Percentiles rank a stretch among this genome's conserved stretches.
These are phyloP conservation scores for Boletus semigastroideus DNA, from an alignment of 1,284 basidiomycete genomes.

Conservation along the genomic window DNA sequence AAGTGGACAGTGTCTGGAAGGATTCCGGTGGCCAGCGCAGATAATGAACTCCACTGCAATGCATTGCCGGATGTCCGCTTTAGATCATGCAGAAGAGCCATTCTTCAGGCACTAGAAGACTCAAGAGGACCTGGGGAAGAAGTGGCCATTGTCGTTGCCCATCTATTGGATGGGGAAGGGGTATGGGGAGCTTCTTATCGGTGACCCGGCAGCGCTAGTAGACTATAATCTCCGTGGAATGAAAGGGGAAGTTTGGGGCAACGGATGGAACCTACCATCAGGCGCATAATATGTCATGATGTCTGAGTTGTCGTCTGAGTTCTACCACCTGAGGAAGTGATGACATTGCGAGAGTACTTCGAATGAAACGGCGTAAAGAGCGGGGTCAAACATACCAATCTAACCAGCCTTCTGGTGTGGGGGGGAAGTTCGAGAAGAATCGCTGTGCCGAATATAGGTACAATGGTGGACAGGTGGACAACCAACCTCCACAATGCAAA, in stretches of 20 bases:
- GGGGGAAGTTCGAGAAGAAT: slow-evolving; percentile 22
- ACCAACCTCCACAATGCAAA: slow-evolving; percentile 19
- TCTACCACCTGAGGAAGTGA: slow-evolving; percentile 15
- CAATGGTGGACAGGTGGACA: slow-evolving; percentile 18
- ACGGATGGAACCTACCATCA: slow-evolving; percentile 13
- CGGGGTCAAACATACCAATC: slow-evolving; percentile 25
- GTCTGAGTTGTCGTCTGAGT: slow-evolving; percentile 3
- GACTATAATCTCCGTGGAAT: slow-evolving; percentile 32
- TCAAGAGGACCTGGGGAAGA: slow-evolving; percentile 7
- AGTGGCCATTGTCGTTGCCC: slow-evolving; percentile 2
- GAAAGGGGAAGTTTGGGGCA: slow-evolving; percentile 17
- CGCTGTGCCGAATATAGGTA: slow-evolving; percentile 18
- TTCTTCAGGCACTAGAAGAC: slow-evolving; percentile 16
- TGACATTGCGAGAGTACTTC: slow-evolving; percentile 12
- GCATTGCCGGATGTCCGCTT: slow-evolving; percentile 10
- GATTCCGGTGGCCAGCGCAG: slow-evolving; percentile 4
- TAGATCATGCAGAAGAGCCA: slow-evolving; percentile 9
- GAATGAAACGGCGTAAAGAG: slow-evolving; percentile 27
- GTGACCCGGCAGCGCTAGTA: slow-evolving; percentile 12
- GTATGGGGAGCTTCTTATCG: slow-evolving; percentile 14
- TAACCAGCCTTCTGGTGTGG: slow-evolving; percentile 19
- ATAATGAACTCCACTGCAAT: slow-evolving; percentile 19
- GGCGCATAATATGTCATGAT: slow-evolving; percentile 8
- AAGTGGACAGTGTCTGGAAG: slow-evolving; percentile 10
- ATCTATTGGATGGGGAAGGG: slow-evolving; percentile 4